Percentiles rank a stretch among this genome's conserved stretches.
Evolutionary conservation across 305 asterid genomes (phyloP).

Genomic region (Rubia occidens): DNA sequence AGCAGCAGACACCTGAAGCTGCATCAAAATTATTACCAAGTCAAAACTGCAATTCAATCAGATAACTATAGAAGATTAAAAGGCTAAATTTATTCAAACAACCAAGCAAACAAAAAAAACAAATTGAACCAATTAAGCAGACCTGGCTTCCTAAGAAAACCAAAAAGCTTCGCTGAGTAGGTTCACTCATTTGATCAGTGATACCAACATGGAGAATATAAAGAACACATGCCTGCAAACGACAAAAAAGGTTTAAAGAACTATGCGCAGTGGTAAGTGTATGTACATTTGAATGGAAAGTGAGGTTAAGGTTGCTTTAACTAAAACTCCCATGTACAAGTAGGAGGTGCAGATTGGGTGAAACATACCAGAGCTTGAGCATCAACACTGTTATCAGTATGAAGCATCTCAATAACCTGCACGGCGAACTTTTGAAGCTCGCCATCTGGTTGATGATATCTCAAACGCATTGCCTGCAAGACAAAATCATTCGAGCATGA

Average conservation of each 20-base stretch:
- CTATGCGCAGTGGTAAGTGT: not conserved
- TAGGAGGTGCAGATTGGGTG: constrained; percentile 14
- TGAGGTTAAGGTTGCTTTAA: not conserved
- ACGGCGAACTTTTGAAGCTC: constrained; percentile 74
- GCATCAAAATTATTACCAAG: constrained; percentile 35
- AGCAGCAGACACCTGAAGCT: constrained; percentile 80
- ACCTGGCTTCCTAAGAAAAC: constrained; percentile 91
- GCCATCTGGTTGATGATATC: constrained; percentile 77
- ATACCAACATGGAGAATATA: constrained; percentile 85
- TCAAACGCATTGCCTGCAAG: constrained; percentile 75
- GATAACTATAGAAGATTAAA: not conserved
- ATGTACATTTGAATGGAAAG: not conserved
- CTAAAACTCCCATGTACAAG: not conserved
- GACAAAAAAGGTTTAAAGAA: constrained; percentile 29
- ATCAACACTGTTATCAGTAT: constrained; percentile 52
- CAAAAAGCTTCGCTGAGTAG: constrained; percentile 86
- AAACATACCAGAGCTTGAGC: constrained; percentile 90
- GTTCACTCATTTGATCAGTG: constrained; percentile 95
- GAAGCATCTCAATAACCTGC: constrained; percentile 87
- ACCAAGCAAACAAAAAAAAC: not conserved
- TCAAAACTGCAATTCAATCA: constrained; percentile 10
- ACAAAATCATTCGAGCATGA: constrained; percentile 13
- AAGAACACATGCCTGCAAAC: constrained; percentile 91
- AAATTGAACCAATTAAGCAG: constrained; percentile 16
- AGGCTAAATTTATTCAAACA: not conserved